Evolutionary conservation across 139 green algal genomes (phyloP).

Genomic region (Chlamydomonas eustigma): DNA sequence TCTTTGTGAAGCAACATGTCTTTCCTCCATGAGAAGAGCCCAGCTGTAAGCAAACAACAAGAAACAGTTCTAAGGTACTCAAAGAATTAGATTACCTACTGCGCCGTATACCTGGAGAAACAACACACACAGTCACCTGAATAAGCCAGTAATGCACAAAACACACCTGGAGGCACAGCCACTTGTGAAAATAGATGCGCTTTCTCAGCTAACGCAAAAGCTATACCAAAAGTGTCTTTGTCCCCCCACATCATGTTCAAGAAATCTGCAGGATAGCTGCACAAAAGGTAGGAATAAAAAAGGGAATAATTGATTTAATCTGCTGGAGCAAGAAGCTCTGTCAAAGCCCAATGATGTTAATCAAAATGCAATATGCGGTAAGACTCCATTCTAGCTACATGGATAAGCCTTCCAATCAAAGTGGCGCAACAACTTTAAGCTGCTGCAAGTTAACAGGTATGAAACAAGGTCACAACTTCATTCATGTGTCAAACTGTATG

Average conservation of each 20-base stretch:
- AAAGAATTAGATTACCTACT: too few species aligned
- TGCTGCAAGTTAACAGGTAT: too few species aligned
- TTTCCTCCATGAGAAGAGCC: conserved; percentile 19
- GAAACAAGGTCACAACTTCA: too few species aligned
- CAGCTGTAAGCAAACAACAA: conserved; percentile 16
- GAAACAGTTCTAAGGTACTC: not conserved
- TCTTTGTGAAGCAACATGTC: conserved; percentile 32
- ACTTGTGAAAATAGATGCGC: conserved; percentile 37
- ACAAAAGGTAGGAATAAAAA: conserved; percentile 4
- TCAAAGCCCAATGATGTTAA: too few species aligned
- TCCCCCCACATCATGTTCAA: conserved; percentile 18
- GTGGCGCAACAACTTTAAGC: too few species aligned
- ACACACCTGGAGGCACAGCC: conserved; percentile 29
- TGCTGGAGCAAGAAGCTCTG: too few species aligned
- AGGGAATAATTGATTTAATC: too few species aligned
- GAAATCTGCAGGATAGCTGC: not conserved
- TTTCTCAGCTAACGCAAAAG: conserved; percentile 47
- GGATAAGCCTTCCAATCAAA: too few species aligned
- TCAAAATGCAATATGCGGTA: too few species aligned
- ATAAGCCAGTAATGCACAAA: not conserved
- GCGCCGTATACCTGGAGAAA: not conserved
- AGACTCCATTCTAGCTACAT: too few species aligned
- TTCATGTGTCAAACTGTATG: too few species aligned
- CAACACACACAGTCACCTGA: conserved; percentile 12
- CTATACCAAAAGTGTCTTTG: conserved; percentile 52